Conservation (phyloP, 331 rosid species). For the Pyracantha coccinea region DNA sequence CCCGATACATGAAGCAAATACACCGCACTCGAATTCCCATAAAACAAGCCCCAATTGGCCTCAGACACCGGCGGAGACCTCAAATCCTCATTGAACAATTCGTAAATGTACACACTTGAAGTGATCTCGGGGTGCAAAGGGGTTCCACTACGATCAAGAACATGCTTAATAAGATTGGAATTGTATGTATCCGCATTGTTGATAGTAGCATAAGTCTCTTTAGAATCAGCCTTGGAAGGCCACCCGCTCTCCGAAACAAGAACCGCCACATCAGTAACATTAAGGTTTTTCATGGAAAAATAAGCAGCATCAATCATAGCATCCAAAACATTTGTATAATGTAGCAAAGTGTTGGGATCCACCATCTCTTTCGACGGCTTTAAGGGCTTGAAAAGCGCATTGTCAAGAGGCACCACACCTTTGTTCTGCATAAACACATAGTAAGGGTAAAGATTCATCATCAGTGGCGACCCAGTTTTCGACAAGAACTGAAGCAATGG, state of each 20-base stretch:
- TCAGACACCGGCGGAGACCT: constrained; percentile 78
- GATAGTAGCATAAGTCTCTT: constrained; percentile 67
- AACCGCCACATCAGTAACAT: constrained; percentile 58
- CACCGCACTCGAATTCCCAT: constrained; percentile 52
- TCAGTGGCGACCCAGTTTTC: constrained; percentile 51
- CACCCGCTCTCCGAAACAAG: constrained; percentile 82
- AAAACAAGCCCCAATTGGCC: constrained; percentile 79
- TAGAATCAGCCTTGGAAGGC: constrained; percentile 78
- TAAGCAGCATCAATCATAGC: constrained; percentile 90
- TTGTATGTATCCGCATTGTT: constrained; percentile 68
- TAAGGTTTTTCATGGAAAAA: constrained; percentile 75
- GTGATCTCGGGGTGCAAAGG: constrained; percentile 75
- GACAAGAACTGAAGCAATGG: constrained; percentile 68
- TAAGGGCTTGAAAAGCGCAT: constrained; percentile 62
- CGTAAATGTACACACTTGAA: constrained; percentile 65
- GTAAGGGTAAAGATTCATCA: constrained; percentile 84
- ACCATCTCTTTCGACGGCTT: constrained; percentile 76
- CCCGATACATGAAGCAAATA: constrained; percentile 76
- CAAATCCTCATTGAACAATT: constrained; percentile 72
- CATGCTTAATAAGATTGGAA: constrained; percentile 79
- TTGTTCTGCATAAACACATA: constrained; percentile 83
- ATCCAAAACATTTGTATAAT: constrained; percentile 70
- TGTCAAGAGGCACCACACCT: constrained; percentile 64
- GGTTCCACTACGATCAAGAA: constrained; percentile 65
- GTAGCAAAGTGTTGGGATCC: constrained; percentile 85